Evolutionary conservation across 2,329 filamentous ascomycete genomes (phyloP).

Genomic region (Fusarium dlaminii): DNA sequence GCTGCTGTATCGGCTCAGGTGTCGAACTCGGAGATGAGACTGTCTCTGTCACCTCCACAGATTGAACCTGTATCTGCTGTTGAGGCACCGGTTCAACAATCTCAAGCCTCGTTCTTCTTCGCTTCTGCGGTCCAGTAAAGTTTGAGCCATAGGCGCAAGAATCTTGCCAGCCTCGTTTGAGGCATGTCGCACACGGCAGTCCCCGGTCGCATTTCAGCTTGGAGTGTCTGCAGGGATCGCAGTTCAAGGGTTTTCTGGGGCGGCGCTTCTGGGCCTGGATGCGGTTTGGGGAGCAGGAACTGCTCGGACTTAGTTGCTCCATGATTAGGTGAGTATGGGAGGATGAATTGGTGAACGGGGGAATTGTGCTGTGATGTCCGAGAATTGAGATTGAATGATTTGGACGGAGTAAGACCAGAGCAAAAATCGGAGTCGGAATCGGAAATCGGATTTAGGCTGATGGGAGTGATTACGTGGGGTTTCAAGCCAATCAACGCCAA

Average conservation of each 20-base stretch:
- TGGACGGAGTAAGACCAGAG: not conserved
- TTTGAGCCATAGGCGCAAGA: constrained; percentile 5
- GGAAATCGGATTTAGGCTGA: not conserved
- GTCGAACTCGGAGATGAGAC: not conserved
- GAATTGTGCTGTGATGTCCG: not conserved
- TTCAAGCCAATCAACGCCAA: not conserved
- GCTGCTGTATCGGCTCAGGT: constrained; percentile 6
- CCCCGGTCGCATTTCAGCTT: constrained; percentile 23
- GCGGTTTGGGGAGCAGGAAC: not conserved
- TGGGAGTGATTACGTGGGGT: not conserved
- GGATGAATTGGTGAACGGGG: fast-evolving
- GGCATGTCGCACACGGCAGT: constrained; percentile 2
- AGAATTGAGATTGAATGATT: not conserved
- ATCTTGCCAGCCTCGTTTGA: constrained; percentile 13
- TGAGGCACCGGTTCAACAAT: not conserved
- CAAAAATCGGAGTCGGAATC: not conserved
- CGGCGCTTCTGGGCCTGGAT: not conserved
- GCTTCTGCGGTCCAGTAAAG: not conserved
- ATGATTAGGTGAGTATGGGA: not conserved
- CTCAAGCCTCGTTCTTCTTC: not conserved
- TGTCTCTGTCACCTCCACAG: not conserved
- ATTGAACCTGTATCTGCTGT: not conserved
- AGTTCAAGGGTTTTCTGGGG: constrained; percentile 13
- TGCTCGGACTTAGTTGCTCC: not conserved
- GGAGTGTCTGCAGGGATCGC: constrained; percentile 13